These are phyloP conservation scores for Penicillium roqueforti DNA, from an alignment of 495 filamentous ascomycete genomes.

Conservation along the genomic window DNA sequence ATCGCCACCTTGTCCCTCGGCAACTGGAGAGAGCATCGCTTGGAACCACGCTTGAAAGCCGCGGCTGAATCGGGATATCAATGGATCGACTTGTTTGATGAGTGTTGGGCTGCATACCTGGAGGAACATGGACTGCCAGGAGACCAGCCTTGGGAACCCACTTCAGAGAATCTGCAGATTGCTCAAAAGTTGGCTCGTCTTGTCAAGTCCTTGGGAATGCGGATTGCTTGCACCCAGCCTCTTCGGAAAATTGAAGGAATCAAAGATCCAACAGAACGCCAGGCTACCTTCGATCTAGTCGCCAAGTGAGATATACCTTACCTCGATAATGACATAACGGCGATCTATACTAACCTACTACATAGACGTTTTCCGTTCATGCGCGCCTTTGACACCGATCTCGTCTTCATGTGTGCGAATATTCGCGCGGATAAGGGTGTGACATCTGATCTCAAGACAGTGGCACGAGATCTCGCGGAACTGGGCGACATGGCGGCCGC, in stretches of 20 bases:
- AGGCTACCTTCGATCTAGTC: conserved; percentile 20
- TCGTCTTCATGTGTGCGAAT: conserved; percentile 34
- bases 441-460: conserved; percentile 28
- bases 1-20: conserved; percentile 35
- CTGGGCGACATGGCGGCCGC: conserved; percentile 30
- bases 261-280: conserved; percentile 23
- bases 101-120: conserved; percentile 36
- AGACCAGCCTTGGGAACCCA: conserved; percentile 28
- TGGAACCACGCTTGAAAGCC: conserved; percentile 26
- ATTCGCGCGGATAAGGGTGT: conserved; percentile 29
- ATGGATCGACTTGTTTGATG: conserved; percentile 37
- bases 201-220: conserved; percentile 29
- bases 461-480: conserved; percentile 29
- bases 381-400: conserved; percentile 35
- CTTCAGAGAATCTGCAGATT: conserved; percentile 22
- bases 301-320: conserved; percentile 13
- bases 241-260: conserved; percentile 31
- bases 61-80: conserved; percentile 31
- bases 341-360: not conserved
- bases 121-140: conserved; percentile 25
- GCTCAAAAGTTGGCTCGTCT: conserved; percentile 27
- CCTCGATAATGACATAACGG: not conserved
- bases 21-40: conserved; percentile 26
- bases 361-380: conserved; percentile 34
- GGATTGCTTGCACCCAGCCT: conserved; percentile 33